Evolutionary conservation across 495 filamentous ascomycete species (phyloP), one percentile per base, ranked within the genome.

Genomic region (Daldinia childiae): DNA sequence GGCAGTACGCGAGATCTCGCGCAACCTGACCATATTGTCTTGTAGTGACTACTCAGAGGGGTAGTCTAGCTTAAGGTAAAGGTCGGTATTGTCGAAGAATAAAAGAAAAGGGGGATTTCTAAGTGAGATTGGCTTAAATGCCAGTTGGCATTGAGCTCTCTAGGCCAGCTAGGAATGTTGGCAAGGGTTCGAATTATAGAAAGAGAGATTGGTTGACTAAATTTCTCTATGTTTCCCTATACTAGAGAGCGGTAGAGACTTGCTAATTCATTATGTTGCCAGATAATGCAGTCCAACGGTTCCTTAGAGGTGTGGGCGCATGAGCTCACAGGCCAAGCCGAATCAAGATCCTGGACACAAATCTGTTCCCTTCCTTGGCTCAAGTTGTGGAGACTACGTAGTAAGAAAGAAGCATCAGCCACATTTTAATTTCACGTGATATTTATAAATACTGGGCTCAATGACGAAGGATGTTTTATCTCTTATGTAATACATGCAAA

Each of bases 1-100:
- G 80, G 95, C 95, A 65, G 95, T 98, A 82, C 95, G 87, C 76
- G 93, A 91, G 77, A 99, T 95, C 83, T 98, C 93, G 84, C 94
- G 88, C 81, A 98, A 84, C 80, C 92, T 90, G 75, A 97, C 94
- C 95, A 99, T 99, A 78, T 76, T 90, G 84, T 75, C 72, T 68
- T 58, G 72, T 32, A 19, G 62, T 43, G 36, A 43, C 39, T 15
- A 32, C 15, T 64, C 6, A 36, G 61, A 69, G 45, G 61, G 74
- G 62, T 32, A 68, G 61, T 56, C 21, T 58, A 0, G 32, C 38
- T 57, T n/a, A 50, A 26, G 45, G 17, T 65, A 15, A 57, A 26
- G 55, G 24, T 63, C 41, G 61, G 43, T 70, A 17, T 56, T 66
- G 29, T 43, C 52, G 55, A 67, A 39, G 38, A 15, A 62, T 36